Conservation (phyloP, 1,139 yeast species). For the Geotrichum histeridarum region DNA sequence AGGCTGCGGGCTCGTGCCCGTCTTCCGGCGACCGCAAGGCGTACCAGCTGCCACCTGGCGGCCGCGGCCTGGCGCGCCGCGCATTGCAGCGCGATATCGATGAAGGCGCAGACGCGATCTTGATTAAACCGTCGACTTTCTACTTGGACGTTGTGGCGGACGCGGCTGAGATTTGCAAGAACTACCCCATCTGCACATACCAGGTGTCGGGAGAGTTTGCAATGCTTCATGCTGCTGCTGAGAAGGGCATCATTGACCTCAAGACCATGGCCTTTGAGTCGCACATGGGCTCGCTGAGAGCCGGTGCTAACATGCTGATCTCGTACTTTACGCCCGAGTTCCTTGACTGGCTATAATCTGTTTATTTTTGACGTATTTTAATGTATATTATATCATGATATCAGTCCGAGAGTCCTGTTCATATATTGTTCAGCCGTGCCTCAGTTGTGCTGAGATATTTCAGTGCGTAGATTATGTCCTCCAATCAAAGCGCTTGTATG, state of each 20-base stretch:
- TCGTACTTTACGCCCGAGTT: constrained; percentile 95
- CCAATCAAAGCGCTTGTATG: constrained; percentile 14
- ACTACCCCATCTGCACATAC: constrained; percentile 88
- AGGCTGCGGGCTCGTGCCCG: constrained; percentile 92
- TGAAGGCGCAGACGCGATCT: constrained; percentile 95
- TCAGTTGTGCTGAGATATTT: neutral
- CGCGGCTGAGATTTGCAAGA: constrained; percentile 74
- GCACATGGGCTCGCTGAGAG: constrained; percentile 86
- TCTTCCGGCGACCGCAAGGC: constrained; percentile 86
- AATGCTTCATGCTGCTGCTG: constrained; percentile 98
- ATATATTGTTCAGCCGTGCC: constrained; percentile 2
- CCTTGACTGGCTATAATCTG: constrained; percentile 67
- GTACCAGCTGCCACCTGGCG: constrained; percentile 91
- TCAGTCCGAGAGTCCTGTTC: too few species aligned
- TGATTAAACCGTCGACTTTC: constrained; percentile 95
- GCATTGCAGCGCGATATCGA: constrained; percentile 78
- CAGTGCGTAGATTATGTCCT: constrained; percentile 1
- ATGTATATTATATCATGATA: too few species aligned
- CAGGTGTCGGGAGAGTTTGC: constrained; percentile 98
- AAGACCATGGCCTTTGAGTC: constrained; percentile 87
- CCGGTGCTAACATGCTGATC: constrained; percentile 90
- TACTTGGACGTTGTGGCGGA: constrained; percentile 86
- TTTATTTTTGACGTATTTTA: too few species aligned
- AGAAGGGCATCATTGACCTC: constrained; percentile 85
- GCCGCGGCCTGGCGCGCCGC: constrained; percentile 88